Evolutionary conservation across 176 grass and related monocot genomes (phyloP), one percentile per base, ranked within the genome.

Genomic region (Elymus sibiricus): DNA sequence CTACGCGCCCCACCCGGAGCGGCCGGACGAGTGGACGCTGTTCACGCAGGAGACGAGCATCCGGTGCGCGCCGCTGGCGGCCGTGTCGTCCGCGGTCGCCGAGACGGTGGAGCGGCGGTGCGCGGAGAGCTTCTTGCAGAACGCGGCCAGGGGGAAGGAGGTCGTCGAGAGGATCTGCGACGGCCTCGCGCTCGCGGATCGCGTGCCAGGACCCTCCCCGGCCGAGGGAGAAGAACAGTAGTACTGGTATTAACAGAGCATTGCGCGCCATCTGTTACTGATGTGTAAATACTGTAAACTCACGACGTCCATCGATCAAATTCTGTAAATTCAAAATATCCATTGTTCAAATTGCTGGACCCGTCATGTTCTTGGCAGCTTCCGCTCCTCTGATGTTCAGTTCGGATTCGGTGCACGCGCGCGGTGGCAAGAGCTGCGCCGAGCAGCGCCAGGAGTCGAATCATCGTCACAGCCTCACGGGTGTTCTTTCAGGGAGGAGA

Each of bases 11-110:
- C 92, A 97, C 88, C 92, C 88, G 28, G 83, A 87, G 6, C 76
- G 80, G 25, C 92, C 90, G 7, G 88, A 94, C 32, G 90, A 90
- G 31, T 92, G 94, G 94, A 97, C 92, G 71, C 9, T 90, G 64
- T 92, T 71, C 83, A 88, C 86, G 66, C 92, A 94, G 86, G 90
- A 97, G 86, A 97, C 92, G 4, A 80, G 73, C 88, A 94, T 97
- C 83, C 83, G 86, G 13, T 97, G 94, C 94, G 87, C 89, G 72
- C 86, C 88, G 64, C 84, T 94, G 4, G 69, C 86, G 1, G 86
- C 88, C 51, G 84, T 97, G 70, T 88, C 77, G 27, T n/a, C 77
- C 14, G 7, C 47, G 70, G 80, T 87, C 9, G 92, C 92, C 13
- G 92, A 77, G 80, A 47, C 68, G 74, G 88, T 97, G 49, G 92